phyloP scores from a whole-genome alignment of 192 early-diverging fungal genomes.

The Coemansia sp. region DNA sequence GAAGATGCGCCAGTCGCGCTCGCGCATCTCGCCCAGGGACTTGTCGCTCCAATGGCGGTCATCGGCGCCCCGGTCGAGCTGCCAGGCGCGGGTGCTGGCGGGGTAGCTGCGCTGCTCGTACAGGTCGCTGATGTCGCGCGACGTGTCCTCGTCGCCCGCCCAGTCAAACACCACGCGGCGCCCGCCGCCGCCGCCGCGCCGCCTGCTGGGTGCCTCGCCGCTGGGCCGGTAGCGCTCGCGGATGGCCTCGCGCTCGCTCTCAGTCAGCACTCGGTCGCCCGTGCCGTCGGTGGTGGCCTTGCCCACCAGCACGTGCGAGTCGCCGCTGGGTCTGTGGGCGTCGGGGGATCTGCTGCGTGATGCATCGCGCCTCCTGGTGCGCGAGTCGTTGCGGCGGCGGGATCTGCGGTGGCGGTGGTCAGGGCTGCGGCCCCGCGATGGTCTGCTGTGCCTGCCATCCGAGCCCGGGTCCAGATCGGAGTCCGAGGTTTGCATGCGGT shows the following conservation, averaged over 20 bases:
- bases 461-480: not conserved
- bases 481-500: not conserved
- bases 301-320: conserved; percentile 15
- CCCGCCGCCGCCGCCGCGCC: conserved; percentile 82
- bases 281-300: conserved; percentile 27
- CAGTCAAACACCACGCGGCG: conserved; percentile 99
- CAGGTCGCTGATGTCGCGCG: conserved; percentile 85
- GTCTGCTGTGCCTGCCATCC: not conserved
- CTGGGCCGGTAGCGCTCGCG: conserved; percentile 83
- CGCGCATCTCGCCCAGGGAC: conserved; percentile 82
- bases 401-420: conserved; percentile 3
- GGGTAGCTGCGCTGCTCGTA: conserved; percentile 52
- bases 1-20: conserved; percentile 99
- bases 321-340: not conserved
- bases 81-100: not conserved
- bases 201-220: conserved; percentile 54
- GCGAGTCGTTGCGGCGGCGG: conserved; percentile 30
- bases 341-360: not conserved
- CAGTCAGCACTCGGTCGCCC: conserved; percentile 46
- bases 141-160: conserved; percentile 94
- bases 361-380: conserved; percentile 4
- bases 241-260: conserved; percentile 62
- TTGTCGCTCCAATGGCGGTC: conserved; percentile 97
- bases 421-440: conserved; percentile 15
- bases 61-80: conserved; percentile 47